Base-by-base conservation (phyloP, 1,284 basidiomycete species). In the Volvariella volvacea region DNA sequence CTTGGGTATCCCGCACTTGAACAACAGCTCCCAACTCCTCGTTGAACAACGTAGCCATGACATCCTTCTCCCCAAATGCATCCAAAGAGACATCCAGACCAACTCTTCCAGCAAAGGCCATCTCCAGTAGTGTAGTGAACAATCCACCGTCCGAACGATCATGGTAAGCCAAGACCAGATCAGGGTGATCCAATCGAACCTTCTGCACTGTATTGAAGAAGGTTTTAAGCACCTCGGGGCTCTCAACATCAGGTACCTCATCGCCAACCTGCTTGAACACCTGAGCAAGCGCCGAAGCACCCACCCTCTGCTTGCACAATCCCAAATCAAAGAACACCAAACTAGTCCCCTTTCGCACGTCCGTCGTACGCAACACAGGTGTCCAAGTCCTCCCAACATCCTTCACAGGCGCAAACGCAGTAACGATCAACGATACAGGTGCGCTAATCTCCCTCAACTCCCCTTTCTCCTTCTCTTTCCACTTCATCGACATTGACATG, bases 401-500 rank as follows among this genome's bases (percentile, higher is more conserved):
- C 53, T 84, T 67, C 42, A 97, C 92, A 1, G 88, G 83, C 1
- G 92, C 85, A 58, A 99, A 99, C 0, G 95, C 95, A 12, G 96
- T 98, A 48, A 97, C 80, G 58, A 98, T 91, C 52, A 96, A 72
- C 17, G 93, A 96, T 41, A 98, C 65, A 2, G 95, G 96, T 3
- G 95, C 78, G 36, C 83, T 94, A 47, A 99, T 90, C 56, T 93
- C 84, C 48, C 82, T 83, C 56, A 80, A 70, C 51, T 83, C 77
- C 19, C 68, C 73, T 6, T 73, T 73, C 21, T 85, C 65, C 34
- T 15, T 15, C 12, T 28, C 25, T 43, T 61, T 74, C 95, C 95
- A 99, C 55, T 84, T 88, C 95, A 98, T 99, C 49, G 89, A 88
- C 95, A 99, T 99, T 25, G 91, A 94, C 96, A 99, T 98, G 2